phyloP scores from a whole-genome alignment of 805 yeast genomes.

The Zygotorulaspora florentina region DNA sequence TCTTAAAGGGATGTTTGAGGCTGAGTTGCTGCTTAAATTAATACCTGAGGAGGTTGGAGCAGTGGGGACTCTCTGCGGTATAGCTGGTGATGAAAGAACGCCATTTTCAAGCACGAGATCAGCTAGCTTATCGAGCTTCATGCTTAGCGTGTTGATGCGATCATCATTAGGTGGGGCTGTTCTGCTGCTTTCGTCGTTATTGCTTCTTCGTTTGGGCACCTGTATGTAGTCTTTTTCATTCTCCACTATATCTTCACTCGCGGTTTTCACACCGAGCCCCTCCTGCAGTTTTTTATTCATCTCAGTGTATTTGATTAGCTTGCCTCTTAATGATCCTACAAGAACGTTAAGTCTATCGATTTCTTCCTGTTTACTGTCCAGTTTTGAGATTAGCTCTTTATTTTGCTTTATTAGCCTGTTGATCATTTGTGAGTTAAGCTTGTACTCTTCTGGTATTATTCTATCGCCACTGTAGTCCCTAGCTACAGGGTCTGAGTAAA shows the following conservation, averaged over 20 bases:
- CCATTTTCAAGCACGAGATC: slow-evolving; percentile 12
- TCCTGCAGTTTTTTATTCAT: slow-evolving; percentile 22
- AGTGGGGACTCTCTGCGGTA: slow-evolving; percentile 3
- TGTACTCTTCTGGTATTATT: slow-evolving; percentile 35
- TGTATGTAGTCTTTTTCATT: slow-evolving; percentile 25
- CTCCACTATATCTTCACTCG: slow-evolving; percentile 12
- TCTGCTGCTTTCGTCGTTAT: slow-evolving; percentile 12
- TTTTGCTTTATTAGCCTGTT: slow-evolving; percentile 38
- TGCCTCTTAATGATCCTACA: slow-evolving; percentile 35
- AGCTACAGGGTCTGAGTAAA: slow-evolving; percentile 12
- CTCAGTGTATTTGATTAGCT: slow-evolving; percentile 36
- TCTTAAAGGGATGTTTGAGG: background rate
- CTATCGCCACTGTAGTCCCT: slow-evolving; percentile 16
- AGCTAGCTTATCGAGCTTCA: slow-evolving; percentile 20
- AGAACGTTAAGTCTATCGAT: slow-evolving; percentile 31
- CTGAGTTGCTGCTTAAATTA: background rate
- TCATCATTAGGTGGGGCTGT: slow-evolving; percentile 17
- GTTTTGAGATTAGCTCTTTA: slow-evolving; percentile 34
- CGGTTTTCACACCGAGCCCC: slow-evolving; percentile 2
- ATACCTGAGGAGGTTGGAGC: slow-evolving; percentile 4
- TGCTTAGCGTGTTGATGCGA: slow-evolving; percentile 17
- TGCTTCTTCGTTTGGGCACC: slow-evolving; percentile 23
- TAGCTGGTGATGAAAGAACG: slow-evolving; percentile 6
- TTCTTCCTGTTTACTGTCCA: slow-evolving; percentile 31
- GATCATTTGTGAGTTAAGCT: slow-evolving; percentile 36